Conservation (phyloP, 768 basidiomycete species). For the Phaffia tasmanica region DNA sequence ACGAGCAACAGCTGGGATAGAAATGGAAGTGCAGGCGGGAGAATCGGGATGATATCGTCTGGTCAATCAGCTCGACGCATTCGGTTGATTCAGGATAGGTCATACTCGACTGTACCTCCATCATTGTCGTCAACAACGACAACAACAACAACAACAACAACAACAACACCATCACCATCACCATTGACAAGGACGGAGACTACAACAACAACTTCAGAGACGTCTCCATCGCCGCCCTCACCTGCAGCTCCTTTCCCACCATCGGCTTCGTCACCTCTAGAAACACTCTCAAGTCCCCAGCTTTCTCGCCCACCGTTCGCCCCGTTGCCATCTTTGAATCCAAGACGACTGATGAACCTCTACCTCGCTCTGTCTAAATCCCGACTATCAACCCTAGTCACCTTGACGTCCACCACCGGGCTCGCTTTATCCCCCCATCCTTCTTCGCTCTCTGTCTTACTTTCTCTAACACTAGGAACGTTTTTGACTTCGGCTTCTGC, state of each 20-base stretch:
- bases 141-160: too few relatives aligned
- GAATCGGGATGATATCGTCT: too few relatives aligned
- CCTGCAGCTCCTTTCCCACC: background rate
- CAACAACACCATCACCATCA: too few relatives aligned
- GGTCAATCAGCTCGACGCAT: too few relatives aligned
- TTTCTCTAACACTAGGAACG: constrained; percentile 80
- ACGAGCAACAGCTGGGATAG: too few relatives aligned
- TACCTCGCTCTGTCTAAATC: constrained; percentile 77
- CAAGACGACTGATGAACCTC: constrained; percentile 47
- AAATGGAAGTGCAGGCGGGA: too few relatives aligned
- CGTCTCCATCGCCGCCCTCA: background rate
- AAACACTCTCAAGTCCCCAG: constrained; percentile 2
- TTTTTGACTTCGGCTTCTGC: constrained; percentile 84
- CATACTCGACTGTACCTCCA: too few relatives aligned
- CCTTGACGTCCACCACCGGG: constrained; percentile 79
- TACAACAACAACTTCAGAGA: too few relatives aligned
- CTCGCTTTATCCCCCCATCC: constrained; percentile 87
- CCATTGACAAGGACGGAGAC: too few relatives aligned
- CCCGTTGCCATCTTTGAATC: constrained; percentile 34
- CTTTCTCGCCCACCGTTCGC: constrained; percentile 29
- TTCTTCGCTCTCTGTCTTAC: constrained; percentile 66
- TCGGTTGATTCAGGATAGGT: too few relatives aligned
- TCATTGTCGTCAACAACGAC: too few relatives aligned
- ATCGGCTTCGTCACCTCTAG: background rate
- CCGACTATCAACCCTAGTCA: constrained; percentile 69